Base-by-base conservation (phyloP, 2,329 filamentous ascomycete genomes). In the Fusarium beomiforme region DNA sequence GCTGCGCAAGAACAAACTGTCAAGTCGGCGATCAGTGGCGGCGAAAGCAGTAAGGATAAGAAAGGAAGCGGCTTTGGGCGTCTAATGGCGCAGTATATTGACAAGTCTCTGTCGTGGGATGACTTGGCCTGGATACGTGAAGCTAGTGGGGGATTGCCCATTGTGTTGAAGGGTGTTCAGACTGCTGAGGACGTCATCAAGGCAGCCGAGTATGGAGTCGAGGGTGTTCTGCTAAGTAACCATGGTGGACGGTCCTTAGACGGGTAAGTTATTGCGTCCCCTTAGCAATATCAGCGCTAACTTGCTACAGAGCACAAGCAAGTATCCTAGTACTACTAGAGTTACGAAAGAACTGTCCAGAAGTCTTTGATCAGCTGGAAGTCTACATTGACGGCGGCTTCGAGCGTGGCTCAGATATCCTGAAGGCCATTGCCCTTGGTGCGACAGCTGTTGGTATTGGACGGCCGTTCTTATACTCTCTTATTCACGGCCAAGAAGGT, bases 201-300 rank as follows among this genome's bases (percentile, higher is more conserved):
- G 17, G 87, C 88, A 0, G 81, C 85, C 31, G 77, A 84, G 42
- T 78, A 81, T 46, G 87, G 86, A 0, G 79, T 85, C 33, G 83
- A 88, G 58, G 87, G 87, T 1, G 86, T 90, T 23, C 74, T 88
- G 55, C 69, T 90, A 23, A 87, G 85, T 64, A 90, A 90, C 63
- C 88, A 90, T 56, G 88, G 88, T 14, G 88, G 88, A 2, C 79
- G 88, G n/a, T 85, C 86, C 4, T 79, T 88, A 2, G 87, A 89
- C 54, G 86, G 85, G 76, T 73, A 46, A 67, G 73, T 47, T 6
- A 24, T 4, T 14, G 5, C 1, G 10, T 2, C 2, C 16, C 4
- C 3, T 4, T 3, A 3, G 1, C 6, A 12, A 12, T 12, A 3
- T 4, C 7, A 13, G 2, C 7, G 1, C 37, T 73, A 19, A 73